Evolutionary conservation across 129 eudicot species (phyloP).

Genomic region (Chrysanthemum seticuspe): DNA sequence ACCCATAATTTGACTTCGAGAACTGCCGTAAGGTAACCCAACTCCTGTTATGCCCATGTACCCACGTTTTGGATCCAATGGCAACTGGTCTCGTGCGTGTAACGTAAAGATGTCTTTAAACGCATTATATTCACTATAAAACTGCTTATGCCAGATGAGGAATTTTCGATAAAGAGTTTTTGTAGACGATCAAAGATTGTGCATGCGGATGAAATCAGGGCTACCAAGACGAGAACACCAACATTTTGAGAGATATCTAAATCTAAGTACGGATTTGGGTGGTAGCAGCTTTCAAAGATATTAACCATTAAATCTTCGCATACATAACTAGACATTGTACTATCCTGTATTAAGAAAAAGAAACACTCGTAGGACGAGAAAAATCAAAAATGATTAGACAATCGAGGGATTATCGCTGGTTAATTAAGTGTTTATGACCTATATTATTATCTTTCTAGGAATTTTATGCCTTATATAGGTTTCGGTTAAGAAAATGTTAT

Average conservation of each 20-base stretch:
- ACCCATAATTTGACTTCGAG: background rate
- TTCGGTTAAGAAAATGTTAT: too few species aligned
- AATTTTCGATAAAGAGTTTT: background rate
- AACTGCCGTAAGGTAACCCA: background rate
- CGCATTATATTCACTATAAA: background rate
- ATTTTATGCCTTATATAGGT: too few species aligned
- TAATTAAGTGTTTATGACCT: too few species aligned
- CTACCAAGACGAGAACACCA: constrained; percentile 1
- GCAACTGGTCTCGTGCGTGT: background rate
- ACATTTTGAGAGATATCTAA: background rate
- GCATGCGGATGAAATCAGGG: constrained; percentile 2
- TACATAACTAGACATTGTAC: background rate
- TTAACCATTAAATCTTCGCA: background rate
- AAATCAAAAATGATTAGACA: too few species aligned
- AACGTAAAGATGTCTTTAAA: background rate
- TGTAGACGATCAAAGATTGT: background rate
- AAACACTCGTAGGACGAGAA: too few species aligned
- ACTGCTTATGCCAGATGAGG: background rate
- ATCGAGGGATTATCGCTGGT: too few species aligned
- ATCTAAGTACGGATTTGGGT: background rate
- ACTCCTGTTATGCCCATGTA: background rate
- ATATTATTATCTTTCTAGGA: too few species aligned
- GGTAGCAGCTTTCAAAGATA: background rate
- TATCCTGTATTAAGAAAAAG: too few species aligned
- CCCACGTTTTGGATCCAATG: background rate